phyloP scores from a whole-genome alignment of 1,284 basidiomycete species.

The Ustilago esculenta region DNA sequence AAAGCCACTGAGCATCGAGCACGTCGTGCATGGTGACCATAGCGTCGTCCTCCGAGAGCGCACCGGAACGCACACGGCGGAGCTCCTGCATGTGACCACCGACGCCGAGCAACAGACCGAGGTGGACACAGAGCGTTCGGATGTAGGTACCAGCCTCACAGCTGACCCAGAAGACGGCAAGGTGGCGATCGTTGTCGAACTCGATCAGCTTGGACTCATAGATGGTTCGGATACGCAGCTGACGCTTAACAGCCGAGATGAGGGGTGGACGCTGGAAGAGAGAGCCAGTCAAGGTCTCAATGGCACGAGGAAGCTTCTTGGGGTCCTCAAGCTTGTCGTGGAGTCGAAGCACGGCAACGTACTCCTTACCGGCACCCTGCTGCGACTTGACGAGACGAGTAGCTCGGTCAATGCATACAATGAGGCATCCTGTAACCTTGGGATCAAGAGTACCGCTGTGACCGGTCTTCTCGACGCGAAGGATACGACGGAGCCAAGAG shows the following conservation, averaged over 20 bases:
- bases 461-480: slow-evolving; percentile 97
- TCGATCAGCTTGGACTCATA: slow-evolving; percentile 96
- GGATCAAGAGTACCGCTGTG: slow-evolving; percentile 98
- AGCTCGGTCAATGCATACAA: slow-evolving; percentile 99
- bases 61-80: slow-evolving; percentile 91
- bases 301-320: slow-evolving; percentile 85
- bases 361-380: slow-evolving; percentile 98
- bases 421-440: slow-evolving; percentile 97
- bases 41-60: slow-evolving; percentile 95
- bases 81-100: slow-evolving; percentile 99
- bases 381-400: slow-evolving; percentile 99
- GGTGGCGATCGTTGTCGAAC: slow-evolving; percentile 96
- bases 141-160: slow-evolving; percentile 99
- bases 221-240: slow-evolving; percentile 96
- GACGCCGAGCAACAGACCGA: slow-evolving; percentile 92
- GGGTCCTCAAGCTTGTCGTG: slow-evolving; percentile 85
- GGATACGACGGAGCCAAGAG: slow-evolving; percentile 94
- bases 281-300: slow-evolving; percentile 96
- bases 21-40: slow-evolving; percentile 99
- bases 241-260: slow-evolving; percentile 98
- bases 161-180: slow-evolving; percentile 97
- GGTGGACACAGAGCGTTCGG: slow-evolving; percentile 95
- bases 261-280: slow-evolving; percentile 98
- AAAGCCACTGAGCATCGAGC: slow-evolving; percentile 97
- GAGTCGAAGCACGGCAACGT: slow-evolving; percentile 93